Conservation (phyloP, 202 grass and related monocot genomes). For the Panicum hallii region DNA sequence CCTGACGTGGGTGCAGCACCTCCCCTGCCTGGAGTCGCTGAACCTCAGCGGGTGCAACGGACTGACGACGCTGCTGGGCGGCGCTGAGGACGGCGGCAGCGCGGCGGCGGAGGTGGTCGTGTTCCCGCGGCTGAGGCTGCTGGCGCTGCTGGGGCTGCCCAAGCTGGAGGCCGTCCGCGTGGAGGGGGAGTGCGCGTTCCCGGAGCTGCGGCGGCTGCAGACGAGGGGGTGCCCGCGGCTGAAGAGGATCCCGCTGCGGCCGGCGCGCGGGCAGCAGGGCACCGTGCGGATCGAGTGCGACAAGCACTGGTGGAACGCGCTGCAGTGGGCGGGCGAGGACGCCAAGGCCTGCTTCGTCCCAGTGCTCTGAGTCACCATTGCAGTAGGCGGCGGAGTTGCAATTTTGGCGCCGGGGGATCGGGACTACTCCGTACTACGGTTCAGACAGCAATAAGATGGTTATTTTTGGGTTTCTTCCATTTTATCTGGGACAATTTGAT, state of each 20-base stretch:
- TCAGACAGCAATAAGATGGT: not conserved
- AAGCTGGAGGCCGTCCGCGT: slow-evolving; percentile 52
- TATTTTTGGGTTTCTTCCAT: not conserved
- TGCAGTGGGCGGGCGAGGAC: slow-evolving; percentile 58
- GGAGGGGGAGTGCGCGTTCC: slow-evolving; percentile 50
- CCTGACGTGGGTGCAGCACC: slow-evolving; percentile 63
- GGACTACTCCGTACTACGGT: too few relatives aligned
- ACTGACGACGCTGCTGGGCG: slow-evolving; percentile 45
- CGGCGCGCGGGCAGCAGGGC: slow-evolving; percentile 45
- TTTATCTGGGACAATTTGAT: not conserved
- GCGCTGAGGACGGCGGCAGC: slow-evolving; percentile 42
- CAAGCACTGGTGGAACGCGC: slow-evolving; percentile 62
- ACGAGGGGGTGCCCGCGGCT: slow-evolving; percentile 57
- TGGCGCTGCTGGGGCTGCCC: slow-evolving; percentile 54
- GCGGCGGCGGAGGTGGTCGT: slow-evolving; percentile 46
- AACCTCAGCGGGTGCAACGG: slow-evolving; percentile 69
- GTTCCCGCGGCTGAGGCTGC: slow-evolving; percentile 51
- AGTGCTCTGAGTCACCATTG: slow-evolving; percentile 28
- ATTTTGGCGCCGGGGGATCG: slow-evolving; percentile 17
- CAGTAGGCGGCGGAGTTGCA: not conserved
- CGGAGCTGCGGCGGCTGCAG: slow-evolving; percentile 60
- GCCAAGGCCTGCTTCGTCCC: slow-evolving; percentile 53
- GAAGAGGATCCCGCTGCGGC: slow-evolving; percentile 42
- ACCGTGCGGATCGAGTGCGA: slow-evolving; percentile 61
- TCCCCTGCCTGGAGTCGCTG: slow-evolving; percentile 56